These are phyloP conservation scores for Termitomyces sp. DNA, from an alignment of 768 basidiomycete species.

Conservation along the genomic window DNA sequence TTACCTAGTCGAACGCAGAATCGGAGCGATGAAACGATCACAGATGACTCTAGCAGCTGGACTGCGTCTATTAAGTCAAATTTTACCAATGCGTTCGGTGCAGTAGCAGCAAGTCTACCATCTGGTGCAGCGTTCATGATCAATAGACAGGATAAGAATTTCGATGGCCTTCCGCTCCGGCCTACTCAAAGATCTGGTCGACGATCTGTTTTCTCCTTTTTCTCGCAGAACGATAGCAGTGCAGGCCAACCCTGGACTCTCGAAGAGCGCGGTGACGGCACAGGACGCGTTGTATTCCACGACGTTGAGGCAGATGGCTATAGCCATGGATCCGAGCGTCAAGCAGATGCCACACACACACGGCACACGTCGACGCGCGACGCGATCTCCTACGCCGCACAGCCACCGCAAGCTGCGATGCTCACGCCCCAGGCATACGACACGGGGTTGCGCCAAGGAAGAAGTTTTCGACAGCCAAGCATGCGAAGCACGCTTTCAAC, in stretches of 20 bases:
- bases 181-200: slow-evolving; percentile 17
- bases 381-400: slow-evolving; percentile 13
- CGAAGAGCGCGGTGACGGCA: slow-evolving; percentile 33
- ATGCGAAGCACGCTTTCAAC: slow-evolving; percentile 12
- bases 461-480: not conserved
- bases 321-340: not conserved
- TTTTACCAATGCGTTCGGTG: slow-evolving; percentile 43
- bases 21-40: not conserved
- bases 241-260: slow-evolving; percentile 30
- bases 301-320: slow-evolving; percentile 14
- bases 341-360: slow-evolving; percentile 2
- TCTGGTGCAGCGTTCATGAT: slow-evolving; percentile 6
- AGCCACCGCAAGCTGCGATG: slow-evolving; percentile 11
- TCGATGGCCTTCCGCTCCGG: slow-evolving; percentile 20
- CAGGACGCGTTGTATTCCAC: slow-evolving; percentile 32
- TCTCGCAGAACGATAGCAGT: slow-evolving; percentile 13
- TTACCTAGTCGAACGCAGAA: slow-evolving; percentile 21
- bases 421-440: slow-evolving; percentile 7
- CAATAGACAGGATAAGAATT: slow-evolving; percentile 4
- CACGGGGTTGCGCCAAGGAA: slow-evolving; percentile 2
- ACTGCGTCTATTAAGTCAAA: slow-evolving; percentile 35
- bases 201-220: slow-evolving; percentile 4
- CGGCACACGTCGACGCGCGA: slow-evolving; percentile 9
- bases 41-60: slow-evolving; percentile 29
- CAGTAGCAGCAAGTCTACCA: slow-evolving; percentile 40